phyloP scores from a whole-genome alignment of 1,284 basidiomycete genomes.

The Thelephora terrestris region DNA sequence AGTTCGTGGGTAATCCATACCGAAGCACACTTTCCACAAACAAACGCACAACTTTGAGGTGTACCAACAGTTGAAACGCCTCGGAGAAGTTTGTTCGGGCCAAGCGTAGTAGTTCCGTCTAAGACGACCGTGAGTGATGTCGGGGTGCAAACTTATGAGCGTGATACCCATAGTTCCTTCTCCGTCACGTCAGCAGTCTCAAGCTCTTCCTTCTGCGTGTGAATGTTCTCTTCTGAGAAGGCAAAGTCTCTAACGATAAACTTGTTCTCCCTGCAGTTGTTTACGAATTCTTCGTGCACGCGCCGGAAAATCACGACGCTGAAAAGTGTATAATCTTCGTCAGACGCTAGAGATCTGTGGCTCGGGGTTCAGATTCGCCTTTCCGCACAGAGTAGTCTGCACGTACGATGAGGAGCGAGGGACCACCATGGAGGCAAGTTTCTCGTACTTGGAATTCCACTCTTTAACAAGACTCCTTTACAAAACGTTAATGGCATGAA shows the following conservation, averaged over 20 bases:
- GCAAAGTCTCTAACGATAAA: slow-evolving; percentile 92
- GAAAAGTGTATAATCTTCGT: slow-evolving; percentile 87
- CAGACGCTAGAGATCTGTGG: slow-evolving; percentile 56
- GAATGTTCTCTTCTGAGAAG: slow-evolving; percentile 82
- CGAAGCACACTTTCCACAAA: slow-evolving; percentile 95
- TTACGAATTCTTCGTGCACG: slow-evolving; percentile 85
- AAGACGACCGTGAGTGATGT: slow-evolving; percentile 1
- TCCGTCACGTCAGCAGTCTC: slow-evolving; percentile 77
- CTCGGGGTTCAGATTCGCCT: slow-evolving; percentile 2
- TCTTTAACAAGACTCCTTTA: slow-evolving; percentile 75
- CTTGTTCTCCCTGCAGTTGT: slow-evolving; percentile 90
- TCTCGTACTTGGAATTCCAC: slow-evolving; percentile 88
- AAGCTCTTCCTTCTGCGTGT: slow-evolving; percentile 78
- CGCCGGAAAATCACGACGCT: slow-evolving; percentile 88
- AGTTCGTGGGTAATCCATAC: slow-evolving; percentile 93
- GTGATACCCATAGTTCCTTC: slow-evolving; percentile 91
- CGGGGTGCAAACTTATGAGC: not conserved
- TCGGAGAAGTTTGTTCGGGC: slow-evolving; percentile 96
- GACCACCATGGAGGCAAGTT: slow-evolving; percentile 84
- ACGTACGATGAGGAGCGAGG: slow-evolving; percentile 86
- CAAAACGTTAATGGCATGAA: slow-evolving; percentile 6
- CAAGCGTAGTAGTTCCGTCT: slow-evolving; percentile 92
- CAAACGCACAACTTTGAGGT: slow-evolving; percentile 85
- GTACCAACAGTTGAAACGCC: slow-evolving; percentile 89
- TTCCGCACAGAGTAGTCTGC: not conserved